Evolutionary conservation across 139 green algal species (phyloP).

Genomic region (Prasinococcaceae sp.): DNA sequence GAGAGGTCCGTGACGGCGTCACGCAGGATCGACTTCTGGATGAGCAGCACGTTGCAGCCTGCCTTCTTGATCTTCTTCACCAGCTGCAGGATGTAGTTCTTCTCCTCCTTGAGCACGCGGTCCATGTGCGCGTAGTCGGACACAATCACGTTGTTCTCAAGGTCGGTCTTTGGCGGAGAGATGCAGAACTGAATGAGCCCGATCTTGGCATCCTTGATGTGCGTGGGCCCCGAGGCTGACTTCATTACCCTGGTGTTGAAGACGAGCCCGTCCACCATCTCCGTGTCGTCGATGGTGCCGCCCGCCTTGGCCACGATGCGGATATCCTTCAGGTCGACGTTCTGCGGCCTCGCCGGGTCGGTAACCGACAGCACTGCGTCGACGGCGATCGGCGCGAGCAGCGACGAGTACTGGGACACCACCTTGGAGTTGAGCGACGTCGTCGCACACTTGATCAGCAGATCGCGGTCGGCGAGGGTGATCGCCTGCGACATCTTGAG

Average conservation of each 20-base stretch:
- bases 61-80: slow-evolving; percentile 94
- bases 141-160: slow-evolving; percentile 95
- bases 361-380: slow-evolving; percentile 77
- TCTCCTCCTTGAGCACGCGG: slow-evolving; percentile 85
- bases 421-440: slow-evolving; percentile 61
- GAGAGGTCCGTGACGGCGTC: slow-evolving; percentile 91
- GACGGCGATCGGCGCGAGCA: slow-evolving; percentile 94
- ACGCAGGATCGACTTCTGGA: slow-evolving; percentile 96
- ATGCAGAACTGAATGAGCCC: slow-evolving; percentile 90
- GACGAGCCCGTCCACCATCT: slow-evolving; percentile 87
- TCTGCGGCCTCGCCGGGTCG: slow-evolving; percentile 42
- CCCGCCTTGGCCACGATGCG: slow-evolving; percentile 80
- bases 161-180: slow-evolving; percentile 92
- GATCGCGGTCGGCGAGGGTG: slow-evolving; percentile 69
- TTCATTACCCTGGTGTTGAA: slow-evolving; percentile 88
- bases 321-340: slow-evolving; percentile 88
- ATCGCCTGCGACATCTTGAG: slow-evolving; percentile 39
- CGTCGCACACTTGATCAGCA: slow-evolving; percentile 79
- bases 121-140: slow-evolving; percentile 81
- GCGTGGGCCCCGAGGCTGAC: slow-evolving; percentile 68
- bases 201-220: slow-evolving; percentile 88
- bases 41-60: slow-evolving; percentile 94
- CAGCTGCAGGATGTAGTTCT: slow-evolving; percentile 95
- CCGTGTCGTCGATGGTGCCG: slow-evolving; percentile 89
- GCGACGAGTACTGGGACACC: slow-evolving; percentile 79